phyloP scores from a whole-genome alignment of 2,329 filamentous ascomycete species.

The Sarocladium oryzae region DNA sequence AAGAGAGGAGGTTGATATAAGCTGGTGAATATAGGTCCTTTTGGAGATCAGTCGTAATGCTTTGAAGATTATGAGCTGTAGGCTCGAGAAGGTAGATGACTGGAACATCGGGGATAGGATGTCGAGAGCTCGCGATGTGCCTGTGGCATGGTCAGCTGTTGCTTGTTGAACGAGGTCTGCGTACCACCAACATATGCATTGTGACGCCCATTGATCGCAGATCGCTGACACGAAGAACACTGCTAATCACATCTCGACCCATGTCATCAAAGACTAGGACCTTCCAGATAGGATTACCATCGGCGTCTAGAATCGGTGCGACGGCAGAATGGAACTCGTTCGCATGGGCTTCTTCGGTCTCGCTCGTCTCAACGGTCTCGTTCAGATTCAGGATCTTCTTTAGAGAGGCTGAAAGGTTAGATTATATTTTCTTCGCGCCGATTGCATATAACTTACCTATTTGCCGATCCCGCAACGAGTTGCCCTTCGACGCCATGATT shows the following conservation, averaged over 20 bases:
- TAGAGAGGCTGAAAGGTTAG: slow-evolving; percentile 62
- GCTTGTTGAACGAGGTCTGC: background rate
- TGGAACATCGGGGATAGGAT: slow-evolving; percentile 92
- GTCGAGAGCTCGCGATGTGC: slow-evolving; percentile 73
- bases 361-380: slow-evolving; percentile 55
- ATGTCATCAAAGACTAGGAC: slow-evolving; percentile 90
- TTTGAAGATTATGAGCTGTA: slow-evolving; percentile 69
- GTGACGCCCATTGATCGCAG: slow-evolving; percentile 90
- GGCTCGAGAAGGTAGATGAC: slow-evolving; percentile 96
- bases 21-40: slow-evolving; percentile 86
- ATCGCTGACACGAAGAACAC: slow-evolving; percentile 89
- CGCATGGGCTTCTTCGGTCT: slow-evolving; percentile 55
- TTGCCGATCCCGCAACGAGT: slow-evolving; percentile 44
- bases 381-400: slow-evolving; percentile 96
- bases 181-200: slow-evolving; percentile 71
- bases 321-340: slow-evolving; percentile 61
- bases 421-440: background rate
- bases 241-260: slow-evolving; percentile 93
- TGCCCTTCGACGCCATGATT: slow-evolving; percentile 40
- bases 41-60: slow-evolving; percentile 79
- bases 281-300: slow-evolving; percentile 95
- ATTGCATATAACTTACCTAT: slow-evolving; percentile 30
- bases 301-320: slow-evolving; percentile 74
- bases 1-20: slow-evolving; percentile 95
- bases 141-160: slow-evolving; percentile 35